Evolutionary conservation across 2,329 filamentous ascomycete species (phyloP).

Genomic region (Nothomitra cinnamomea): DNA sequence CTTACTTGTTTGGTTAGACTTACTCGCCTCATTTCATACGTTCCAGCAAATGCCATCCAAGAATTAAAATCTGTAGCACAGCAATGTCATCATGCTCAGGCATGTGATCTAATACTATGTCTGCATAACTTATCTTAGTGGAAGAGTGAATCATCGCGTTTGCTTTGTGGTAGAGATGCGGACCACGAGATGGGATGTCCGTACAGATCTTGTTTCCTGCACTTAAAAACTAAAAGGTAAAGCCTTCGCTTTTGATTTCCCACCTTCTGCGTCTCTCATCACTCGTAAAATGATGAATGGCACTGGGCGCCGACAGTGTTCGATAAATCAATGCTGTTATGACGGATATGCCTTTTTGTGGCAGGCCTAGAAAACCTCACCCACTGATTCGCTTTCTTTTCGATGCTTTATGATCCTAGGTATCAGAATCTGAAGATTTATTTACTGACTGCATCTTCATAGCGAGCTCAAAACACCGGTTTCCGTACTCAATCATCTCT

Average conservation of each 20-base stretch:
- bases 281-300: constrained; percentile 50
- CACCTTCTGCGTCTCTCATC: constrained; percentile 5
- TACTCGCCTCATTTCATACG: no score
- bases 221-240: not conserved
- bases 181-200: no score
- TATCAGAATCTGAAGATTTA: not conserved
- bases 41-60: no score
- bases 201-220: no score
- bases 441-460: not conserved
- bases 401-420: not conserved
- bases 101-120: no score
- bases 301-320: constrained; percentile 86
- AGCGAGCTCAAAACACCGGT: not conserved
- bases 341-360: constrained; percentile 76
- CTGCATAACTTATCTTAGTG: no score
- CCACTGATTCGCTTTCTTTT: constrained; percentile 49
- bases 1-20: not conserved
- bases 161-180: no score
- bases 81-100: no score
- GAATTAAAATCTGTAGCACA: no score
- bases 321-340: constrained; percentile 38
- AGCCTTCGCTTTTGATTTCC: constrained; percentile 7
- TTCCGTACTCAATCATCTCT: not conserved
- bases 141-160: no score
- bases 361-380: constrained; percentile 99